Evolutionary conservation across 768 basidiomycete genomes (phyloP).

Genomic region (Suillus subluteus): DNA sequence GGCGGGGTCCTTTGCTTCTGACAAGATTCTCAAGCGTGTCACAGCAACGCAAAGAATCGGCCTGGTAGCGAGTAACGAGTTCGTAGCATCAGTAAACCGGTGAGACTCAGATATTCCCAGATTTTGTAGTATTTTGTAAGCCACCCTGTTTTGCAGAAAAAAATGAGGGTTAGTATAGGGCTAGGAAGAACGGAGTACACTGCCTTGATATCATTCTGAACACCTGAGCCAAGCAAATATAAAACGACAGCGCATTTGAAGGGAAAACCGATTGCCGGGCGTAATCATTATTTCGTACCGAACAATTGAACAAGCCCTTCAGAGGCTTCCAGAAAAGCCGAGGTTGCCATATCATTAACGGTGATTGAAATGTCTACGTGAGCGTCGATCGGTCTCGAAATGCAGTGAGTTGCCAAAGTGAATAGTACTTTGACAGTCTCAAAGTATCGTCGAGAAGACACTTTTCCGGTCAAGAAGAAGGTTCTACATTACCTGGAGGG

Average conservation of each 20-base stretch:
- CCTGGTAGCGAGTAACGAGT: conserved; percentile 42
- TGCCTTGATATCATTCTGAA: conserved; percentile 71
- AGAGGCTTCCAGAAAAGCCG: conserved; percentile 84
- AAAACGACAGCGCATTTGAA: conserved; percentile 7
- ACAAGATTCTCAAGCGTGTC: conserved; percentile 65
- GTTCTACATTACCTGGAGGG: conserved; percentile 9
- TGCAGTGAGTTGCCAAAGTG: background rate
- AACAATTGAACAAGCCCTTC: conserved; percentile 84
- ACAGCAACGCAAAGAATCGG: conserved; percentile 43
- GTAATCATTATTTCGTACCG: conserved; percentile 44
- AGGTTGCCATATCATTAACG: conserved; percentile 76
- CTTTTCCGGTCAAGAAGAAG: conserved; percentile 18
- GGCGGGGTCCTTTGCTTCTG: conserved; percentile 44
- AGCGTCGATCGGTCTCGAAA: conserved; percentile 9
- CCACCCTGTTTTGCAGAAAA: conserved; percentile 49
- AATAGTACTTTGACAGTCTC: conserved; percentile 43
- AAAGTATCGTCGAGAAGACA: conserved; percentile 55
- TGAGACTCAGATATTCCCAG: too few species aligned
- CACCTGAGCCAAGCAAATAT: conserved; percentile 54
- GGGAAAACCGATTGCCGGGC: conserved; percentile 13
- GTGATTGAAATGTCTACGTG: conserved; percentile 70
- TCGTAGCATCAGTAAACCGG: conserved; percentile 40
- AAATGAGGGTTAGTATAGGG: conserved; percentile 14
- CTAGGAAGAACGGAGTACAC: conserved; percentile 27
- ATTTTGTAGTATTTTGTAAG: too few species aligned